Evolutionary conservation across 164 flowering plant genomes (phyloP), one percentile per base, ranked within the genome.

Genomic region (Liquidambar formosana): DNA sequence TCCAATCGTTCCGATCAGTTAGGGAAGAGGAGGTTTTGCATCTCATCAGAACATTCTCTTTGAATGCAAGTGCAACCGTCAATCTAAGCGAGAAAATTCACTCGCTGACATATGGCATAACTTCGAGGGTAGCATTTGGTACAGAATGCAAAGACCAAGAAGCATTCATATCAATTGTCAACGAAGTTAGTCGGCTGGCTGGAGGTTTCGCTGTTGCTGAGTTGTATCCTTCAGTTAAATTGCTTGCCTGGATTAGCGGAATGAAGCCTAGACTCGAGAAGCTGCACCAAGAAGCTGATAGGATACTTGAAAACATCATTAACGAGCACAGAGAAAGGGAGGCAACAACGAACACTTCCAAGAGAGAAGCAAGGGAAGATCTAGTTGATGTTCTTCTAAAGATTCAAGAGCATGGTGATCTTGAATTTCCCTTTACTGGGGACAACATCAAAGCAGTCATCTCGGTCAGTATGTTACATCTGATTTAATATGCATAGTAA

Each of bases 161-260:
- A n/a, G n/a, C n/a, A n/a, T n/a, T n/a, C n/a, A n/a, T n/a, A n/a
- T n/a, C n/a, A n/a, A n/a, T 60, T 13, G 41, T 74, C 0, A 23
- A 48, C 48, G 78, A 75, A 65, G 26, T 27, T 8, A 8, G 61
- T 0, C 25, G 57, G 28, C 10, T 70, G 16, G 23, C 71, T 0
- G 75, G 75, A 4, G 87, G 87, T 1, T 82, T 85, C 47, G 8
- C 27, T 38, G 10, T 83, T 33, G 70, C 72, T 8, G 89, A 87
- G 21, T 3, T 71, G 52, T 80, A 25, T 49, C 86, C 86, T 66
- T 80, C 83, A 4, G 0, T 74, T 10, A 63, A 53, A 46, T 27
- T 66, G 0, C 72, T 82, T 21, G 70, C 47, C 1, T 0, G 33
- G 48, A 19, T 78, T 8, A 62, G 75, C 28, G 82, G 86, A 5